Percentiles rank a stretch among this genome's conserved stretches.
Conservation (phyloP, 352 stramenopile species). For the Globisporangium cederbergense region DNA sequence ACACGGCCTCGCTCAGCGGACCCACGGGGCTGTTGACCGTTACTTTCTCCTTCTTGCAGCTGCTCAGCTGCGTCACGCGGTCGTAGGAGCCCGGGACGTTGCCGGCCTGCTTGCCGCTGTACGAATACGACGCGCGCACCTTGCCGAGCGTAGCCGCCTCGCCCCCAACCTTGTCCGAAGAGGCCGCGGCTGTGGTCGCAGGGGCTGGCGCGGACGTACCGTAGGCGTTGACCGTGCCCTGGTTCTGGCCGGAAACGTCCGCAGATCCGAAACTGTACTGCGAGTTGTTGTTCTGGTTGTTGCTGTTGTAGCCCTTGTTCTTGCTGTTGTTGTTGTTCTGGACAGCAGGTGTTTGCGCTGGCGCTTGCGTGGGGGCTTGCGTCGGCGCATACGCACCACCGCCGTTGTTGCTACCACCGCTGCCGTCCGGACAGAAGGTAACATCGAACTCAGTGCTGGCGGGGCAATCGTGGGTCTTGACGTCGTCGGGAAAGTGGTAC, state of each 20-base stretch:
- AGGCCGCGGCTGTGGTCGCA: conserved; percentile 1
- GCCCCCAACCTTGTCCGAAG: conserved; percentile 2
- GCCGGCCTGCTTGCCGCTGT: conserved; percentile 47
- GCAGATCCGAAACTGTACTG: conserved; percentile 1
- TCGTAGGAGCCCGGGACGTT: conserved; percentile 48
- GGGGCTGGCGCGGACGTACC: background rate
- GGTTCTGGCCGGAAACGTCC: background rate
- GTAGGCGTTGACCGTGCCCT: conserved; percentile 9
- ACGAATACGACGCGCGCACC: conserved; percentile 47
- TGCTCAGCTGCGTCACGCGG: conserved; percentile 36
- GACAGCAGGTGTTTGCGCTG: background rate
- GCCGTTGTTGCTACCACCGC: conserved; percentile 1
- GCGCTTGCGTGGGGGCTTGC: background rate
- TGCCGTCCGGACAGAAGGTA: conserved; percentile 45
- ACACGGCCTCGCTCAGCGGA: conserved; percentile 54
- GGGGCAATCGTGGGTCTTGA: conserved; percentile 64
- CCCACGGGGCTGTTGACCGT: conserved; percentile 46
- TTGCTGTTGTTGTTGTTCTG: conserved; percentile 11
- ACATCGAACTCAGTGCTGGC: conserved; percentile 36
- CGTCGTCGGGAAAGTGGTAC: conserved; percentile 65
- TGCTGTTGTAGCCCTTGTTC: conserved; percentile 3
- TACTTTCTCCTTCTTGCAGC: conserved; percentile 38
- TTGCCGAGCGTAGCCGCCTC: conserved; percentile 16
- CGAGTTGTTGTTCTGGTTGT: conserved; percentile 6
- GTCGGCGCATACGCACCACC: background rate